A percentile compares a stretch with the other conserved stretches of the same genome.
These are phyloP conservation scores for Ustilago nuda DNA, from an alignment of 1,284 basidiomycete genomes.

Conservation along the genomic window DNA sequence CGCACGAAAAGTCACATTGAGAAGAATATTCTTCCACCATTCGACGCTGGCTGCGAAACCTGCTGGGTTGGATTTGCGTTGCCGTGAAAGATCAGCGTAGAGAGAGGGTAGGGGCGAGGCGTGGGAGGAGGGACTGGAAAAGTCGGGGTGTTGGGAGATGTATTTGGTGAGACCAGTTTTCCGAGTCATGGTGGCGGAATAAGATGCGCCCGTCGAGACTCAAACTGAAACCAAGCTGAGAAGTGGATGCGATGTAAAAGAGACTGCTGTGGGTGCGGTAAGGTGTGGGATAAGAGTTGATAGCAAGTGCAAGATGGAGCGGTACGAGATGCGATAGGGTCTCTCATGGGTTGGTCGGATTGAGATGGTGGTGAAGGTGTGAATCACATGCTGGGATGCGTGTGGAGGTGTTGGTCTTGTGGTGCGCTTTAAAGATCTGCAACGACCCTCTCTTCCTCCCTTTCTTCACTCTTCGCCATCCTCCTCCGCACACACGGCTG, in stretches of 20 bases:
- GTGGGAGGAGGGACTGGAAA: slow-evolving; percentile 27
- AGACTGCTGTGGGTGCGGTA: too few relatives aligned
- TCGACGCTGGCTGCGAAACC: slow-evolving; percentile 83
- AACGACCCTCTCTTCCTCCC: neutral
- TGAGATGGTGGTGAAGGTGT: neutral
- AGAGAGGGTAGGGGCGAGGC: slow-evolving; percentile 76
- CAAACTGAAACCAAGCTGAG: neutral
- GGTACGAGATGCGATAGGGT: too few relatives aligned
- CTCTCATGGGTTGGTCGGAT: too few relatives aligned
- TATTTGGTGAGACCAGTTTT: slow-evolving; percentile 21
- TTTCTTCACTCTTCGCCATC: neutral
- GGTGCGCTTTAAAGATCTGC: slow-evolving; percentile 15
- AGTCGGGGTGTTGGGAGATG: slow-evolving; percentile 36
- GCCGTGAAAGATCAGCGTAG: slow-evolving; percentile 86
- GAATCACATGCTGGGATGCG: neutral
- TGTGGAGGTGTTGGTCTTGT: slow-evolving; percentile 49
- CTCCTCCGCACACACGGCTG: neutral
- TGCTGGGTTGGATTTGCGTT: slow-evolving; percentile 84
- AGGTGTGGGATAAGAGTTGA: too few relatives aligned
- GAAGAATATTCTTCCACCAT: slow-evolving; percentile 85
- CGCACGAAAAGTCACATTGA: slow-evolving; percentile 73
- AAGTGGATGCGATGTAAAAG: too few relatives aligned
- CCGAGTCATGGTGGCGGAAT: neutral
- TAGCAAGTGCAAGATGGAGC: too few relatives aligned
- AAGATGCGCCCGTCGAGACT: neutral